Evolutionary conservation across 129 eudicot species (phyloP).

Genomic region (Flaveria linearis): DNA sequence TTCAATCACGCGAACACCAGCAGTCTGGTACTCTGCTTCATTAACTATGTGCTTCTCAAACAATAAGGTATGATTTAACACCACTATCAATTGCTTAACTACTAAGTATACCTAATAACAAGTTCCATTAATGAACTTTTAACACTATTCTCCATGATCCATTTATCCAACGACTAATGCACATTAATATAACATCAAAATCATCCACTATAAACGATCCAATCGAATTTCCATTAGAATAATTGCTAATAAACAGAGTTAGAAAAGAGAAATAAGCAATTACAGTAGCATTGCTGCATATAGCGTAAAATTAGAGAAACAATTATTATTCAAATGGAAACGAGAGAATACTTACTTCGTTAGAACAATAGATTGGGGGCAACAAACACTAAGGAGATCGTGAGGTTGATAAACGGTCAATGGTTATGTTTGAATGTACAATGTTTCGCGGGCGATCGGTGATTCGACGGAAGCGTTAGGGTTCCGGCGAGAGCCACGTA

Average conservation of each 20-base stretch:
- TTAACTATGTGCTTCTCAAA: neutral
- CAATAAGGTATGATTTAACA: neutral
- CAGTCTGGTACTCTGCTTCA: neutral
- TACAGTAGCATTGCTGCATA: neutral
- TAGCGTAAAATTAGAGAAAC: neutral
- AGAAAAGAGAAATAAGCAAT: neutral
- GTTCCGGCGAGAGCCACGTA: slow-evolving; percentile 27
- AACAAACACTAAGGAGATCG: slow-evolving; percentile 36
- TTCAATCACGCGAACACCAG: no score
- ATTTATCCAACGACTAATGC: neutral
- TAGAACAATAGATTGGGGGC: slow-evolving; percentile 26
- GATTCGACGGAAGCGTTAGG: slow-evolving; percentile 13
- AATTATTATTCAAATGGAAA: neutral
- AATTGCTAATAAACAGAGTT: neutral
- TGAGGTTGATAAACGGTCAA: slow-evolving; percentile 43
- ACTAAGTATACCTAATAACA: neutral
- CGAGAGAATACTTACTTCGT: slow-evolving; percentile 20
- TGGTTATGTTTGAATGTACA: neutral
- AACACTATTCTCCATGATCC: neutral
- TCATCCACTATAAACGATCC: neutral
- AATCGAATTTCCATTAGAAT: slow-evolving; percentile 14
- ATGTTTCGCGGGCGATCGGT: slow-evolving; percentile 25
- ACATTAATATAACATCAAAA: neutral
- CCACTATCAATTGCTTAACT: neutral
- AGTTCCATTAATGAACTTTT: neutral